Percentiles rank a stretch among this genome's conserved stretches.
Conservation (phyloP, 139 green algal genomes). For the Helicosporidium sp. region DNA sequence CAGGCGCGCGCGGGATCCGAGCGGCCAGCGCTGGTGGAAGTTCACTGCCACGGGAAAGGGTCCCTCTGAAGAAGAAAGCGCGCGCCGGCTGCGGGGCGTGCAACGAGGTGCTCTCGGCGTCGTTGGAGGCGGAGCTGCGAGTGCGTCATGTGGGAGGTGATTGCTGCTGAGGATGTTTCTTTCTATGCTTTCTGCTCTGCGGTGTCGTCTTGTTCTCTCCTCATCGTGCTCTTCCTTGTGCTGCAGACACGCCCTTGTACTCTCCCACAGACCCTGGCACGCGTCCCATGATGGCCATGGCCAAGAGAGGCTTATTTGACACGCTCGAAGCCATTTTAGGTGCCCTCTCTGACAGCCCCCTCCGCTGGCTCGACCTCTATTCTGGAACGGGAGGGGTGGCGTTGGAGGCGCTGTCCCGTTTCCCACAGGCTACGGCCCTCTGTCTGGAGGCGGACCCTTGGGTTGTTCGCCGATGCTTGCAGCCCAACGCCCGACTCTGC, state of each 20-base stretch:
- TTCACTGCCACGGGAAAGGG: too few relatives aligned
- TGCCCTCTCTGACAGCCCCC: constrained; percentile 15
- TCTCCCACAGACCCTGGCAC: constrained; percentile 16
- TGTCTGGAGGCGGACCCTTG: constrained; percentile 1
- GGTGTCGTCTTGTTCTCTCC: background rate
- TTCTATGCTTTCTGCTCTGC: too few relatives aligned
- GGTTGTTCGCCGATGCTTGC: constrained; percentile 24
- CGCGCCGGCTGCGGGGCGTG: too few relatives aligned
- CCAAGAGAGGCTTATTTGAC: constrained; percentile 53
- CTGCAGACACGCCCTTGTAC: background rate
- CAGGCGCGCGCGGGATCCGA: too few relatives aligned
- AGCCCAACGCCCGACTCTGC: constrained; percentile 7
- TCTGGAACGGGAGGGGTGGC: constrained; percentile 45
- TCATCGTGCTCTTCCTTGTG: background rate
- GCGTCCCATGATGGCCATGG: constrained; percentile 75
- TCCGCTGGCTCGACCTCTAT: constrained; percentile 63
- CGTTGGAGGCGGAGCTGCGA: too few relatives aligned
- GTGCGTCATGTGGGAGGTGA: too few relatives aligned
- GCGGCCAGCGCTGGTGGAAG: too few relatives aligned
- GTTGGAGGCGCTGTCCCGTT: constrained; percentile 39
- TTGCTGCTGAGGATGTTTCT: too few relatives aligned
- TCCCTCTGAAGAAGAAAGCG: too few relatives aligned
- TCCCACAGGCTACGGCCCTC: constrained; percentile 2
- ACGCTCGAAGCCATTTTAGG: too few relatives aligned
- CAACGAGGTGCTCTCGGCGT: too few relatives aligned